Percentiles rank a stretch among this genome's conserved stretches.
Evolutionary conservation across 176 grass and related monocot species (phyloP).

Genomic region (Bonia amplexicaulis): DNA sequence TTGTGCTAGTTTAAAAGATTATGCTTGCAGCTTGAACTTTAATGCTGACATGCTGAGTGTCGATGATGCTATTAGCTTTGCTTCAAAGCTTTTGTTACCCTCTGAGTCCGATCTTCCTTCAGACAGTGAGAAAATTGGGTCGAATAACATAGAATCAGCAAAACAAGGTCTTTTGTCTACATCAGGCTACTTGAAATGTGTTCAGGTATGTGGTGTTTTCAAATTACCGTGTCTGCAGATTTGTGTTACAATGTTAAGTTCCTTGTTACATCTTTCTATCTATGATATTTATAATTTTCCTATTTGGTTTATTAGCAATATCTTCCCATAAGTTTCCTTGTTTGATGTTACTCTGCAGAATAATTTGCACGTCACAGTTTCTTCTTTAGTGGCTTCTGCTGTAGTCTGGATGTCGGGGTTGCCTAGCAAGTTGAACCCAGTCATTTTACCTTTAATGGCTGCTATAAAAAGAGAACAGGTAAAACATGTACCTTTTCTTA

Average conservation of each 20-base stretch:
- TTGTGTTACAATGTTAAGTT: slow-evolving; percentile 8
- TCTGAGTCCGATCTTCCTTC: slow-evolving; percentile 34
- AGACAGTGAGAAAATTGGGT: slow-evolving; percentile 40
- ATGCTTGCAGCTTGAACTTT: slow-evolving; percentile 47
- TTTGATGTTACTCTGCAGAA: slow-evolving; percentile 63
- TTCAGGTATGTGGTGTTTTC: slow-evolving; percentile 65
- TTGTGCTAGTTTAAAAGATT: slow-evolving; percentile 52
- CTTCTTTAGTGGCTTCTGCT: slow-evolving; percentile 81
- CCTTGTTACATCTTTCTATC: neutral
- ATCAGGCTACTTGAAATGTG: slow-evolving; percentile 90
- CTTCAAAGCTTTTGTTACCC: slow-evolving; percentile 64
- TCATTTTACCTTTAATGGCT: slow-evolving; percentile 99
- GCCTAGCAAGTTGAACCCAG: slow-evolving; percentile 84
- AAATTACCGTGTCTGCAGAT: neutral
- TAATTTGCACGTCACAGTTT: slow-evolving; percentile 94
- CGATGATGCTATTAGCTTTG: slow-evolving; percentile 76
- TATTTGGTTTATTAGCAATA: neutral
- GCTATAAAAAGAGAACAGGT: slow-evolving; percentile 97
- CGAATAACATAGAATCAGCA: slow-evolving; percentile 79
- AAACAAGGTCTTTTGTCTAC: slow-evolving; percentile 84
- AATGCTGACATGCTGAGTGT: slow-evolving; percentile 52
- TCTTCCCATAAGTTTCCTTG: slow-evolving; percentile 18
- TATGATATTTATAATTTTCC: neutral
- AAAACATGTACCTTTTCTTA: slow-evolving; percentile 1
- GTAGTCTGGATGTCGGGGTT: slow-evolving; percentile 86